Evolutionary conservation across 2,329 filamentous ascomycete species (phyloP), one percentile per base, ranked within the genome.

Genomic region (Waltergamsia citrina): DNA sequence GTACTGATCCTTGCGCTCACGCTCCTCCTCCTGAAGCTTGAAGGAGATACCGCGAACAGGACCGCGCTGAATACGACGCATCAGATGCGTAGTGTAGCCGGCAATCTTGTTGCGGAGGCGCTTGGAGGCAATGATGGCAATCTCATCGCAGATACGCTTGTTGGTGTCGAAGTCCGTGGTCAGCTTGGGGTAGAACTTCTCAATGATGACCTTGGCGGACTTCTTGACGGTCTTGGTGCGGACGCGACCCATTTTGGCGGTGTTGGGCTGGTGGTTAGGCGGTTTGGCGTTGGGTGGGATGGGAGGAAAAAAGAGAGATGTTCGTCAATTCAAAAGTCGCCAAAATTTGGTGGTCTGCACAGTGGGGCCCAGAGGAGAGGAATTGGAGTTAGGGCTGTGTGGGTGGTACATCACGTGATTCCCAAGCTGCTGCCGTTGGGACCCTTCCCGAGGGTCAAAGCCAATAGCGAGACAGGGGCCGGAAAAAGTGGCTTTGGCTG

Each of bases 21-120:
- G 86, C 82, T 98, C 92, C 77, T 98, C 92, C 76, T 98, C 92
- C 74, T 98, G 92, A 43, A 98, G 85, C 81, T 98, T 98, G 88
- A 98, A 98, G 69, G 93, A 98, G 72, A 98, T 98, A 76, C 92
- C 92, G 57, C 92, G 93, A 69, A 98, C 92, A 49, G 92, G 92
- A 49, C 92, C 92, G 66, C 92, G 87, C 78, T 96, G 92, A 57
- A 98, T 98, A 70, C 92, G 92, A 82, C 96, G 96, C 93, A 98
- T 98, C 69, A 93, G 66, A 65, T 94, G 87, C 51, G 92, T 96
- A 57, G 90, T 94, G 81, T 94, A 96, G 57, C 92, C 92, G 60
- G 92, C 88, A 73, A 94, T 93, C 85, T 98, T 98, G 83, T 98
- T 98, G 73, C 92, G 82, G 58, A 98, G 83, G 63, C 93, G 82